These are phyloP conservation scores for Piedraia hortae DNA, from an alignment of 2,329 filamentous ascomycete species.

Conservation along the genomic window DNA sequence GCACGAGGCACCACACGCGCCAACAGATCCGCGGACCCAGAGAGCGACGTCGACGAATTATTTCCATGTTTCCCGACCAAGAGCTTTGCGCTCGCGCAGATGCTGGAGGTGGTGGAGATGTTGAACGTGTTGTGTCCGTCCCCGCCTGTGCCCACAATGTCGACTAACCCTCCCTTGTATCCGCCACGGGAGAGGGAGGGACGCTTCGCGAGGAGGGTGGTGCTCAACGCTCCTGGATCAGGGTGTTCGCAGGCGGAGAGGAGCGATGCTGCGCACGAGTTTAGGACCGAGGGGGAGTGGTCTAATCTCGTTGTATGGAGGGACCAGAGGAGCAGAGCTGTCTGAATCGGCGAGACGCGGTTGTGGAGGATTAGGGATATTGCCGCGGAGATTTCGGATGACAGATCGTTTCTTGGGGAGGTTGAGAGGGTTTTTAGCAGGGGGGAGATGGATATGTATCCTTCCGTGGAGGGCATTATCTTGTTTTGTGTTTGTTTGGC, in stretches of 20 bases:
- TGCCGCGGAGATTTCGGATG: slow-evolving; percentile 66
- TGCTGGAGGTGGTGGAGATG: slow-evolving; percentile 82
- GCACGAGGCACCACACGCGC: slow-evolving; percentile 43
- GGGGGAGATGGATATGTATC: slow-evolving; percentile 31
- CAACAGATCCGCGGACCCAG: slow-evolving; percentile 78
- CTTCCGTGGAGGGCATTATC: too few relatives aligned
- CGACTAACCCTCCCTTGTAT: slow-evolving; percentile 67
- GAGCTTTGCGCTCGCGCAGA: slow-evolving; percentile 63
- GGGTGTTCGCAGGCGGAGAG: slow-evolving; percentile 47
- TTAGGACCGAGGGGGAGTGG: slow-evolving; percentile 57
- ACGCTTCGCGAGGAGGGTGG: too few relatives aligned
- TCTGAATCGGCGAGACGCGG: slow-evolving; percentile 64
- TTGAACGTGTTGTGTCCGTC: slow-evolving; percentile 97
- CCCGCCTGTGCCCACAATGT: slow-evolving; percentile 92
- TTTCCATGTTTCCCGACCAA: slow-evolving; percentile 90
- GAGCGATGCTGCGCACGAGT: slow-evolving; percentile 64
- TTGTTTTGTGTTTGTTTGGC: too few relatives aligned
- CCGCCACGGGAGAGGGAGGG: too few relatives aligned
- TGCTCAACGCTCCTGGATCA: slow-evolving; percentile 34
- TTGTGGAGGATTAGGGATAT: slow-evolving; percentile 82
- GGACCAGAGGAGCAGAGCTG: slow-evolving; percentile 63
- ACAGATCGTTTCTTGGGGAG: slow-evolving; percentile 24
- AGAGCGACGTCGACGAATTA: slow-evolving; percentile 79
- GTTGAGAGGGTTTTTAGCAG: slow-evolving; percentile 41
- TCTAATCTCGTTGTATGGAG: slow-evolving; percentile 80